These are phyloP conservation scores for Rehmannia glutinosa DNA, from an alignment of 257 asterid genomes.

Conservation along the genomic window DNA sequence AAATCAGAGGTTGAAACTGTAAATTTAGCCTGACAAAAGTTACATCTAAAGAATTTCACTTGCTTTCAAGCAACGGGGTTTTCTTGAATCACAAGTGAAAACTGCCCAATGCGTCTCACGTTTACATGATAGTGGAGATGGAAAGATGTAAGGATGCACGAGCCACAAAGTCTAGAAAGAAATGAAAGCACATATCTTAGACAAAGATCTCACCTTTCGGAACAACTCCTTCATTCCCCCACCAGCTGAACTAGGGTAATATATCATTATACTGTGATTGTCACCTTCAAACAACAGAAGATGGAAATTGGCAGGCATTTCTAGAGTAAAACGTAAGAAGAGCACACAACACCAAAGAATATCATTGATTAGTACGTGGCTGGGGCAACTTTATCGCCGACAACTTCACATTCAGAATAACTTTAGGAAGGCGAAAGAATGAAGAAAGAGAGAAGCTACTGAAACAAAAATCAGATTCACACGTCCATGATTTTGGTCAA, in stretches of 20 bases:
- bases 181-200: neutral
- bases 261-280: slow-evolving; percentile 91
- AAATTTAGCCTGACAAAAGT: neutral
- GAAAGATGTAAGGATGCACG: slow-evolving; percentile 4
- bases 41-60: neutral
- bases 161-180: neutral
- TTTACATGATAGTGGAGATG: neutral
- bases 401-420: slow-evolving; percentile 6
- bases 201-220: slow-evolving; percentile 62
- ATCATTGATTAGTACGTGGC: neutral
- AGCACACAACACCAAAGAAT: neutral
- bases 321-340: slow-evolving; percentile 5
- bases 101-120: neutral
- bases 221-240: slow-evolving; percentile 95
- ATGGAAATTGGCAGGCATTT: slow-evolving; percentile 22
- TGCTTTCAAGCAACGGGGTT: neutral
- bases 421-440: neutral
- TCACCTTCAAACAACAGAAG: slow-evolving; percentile 58
- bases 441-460: neutral
- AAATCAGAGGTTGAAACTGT: neutral
- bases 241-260: slow-evolving; percentile 95
- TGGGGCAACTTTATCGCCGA: neutral
- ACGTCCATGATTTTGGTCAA: neutral
- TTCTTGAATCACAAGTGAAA: neutral
- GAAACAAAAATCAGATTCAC: neutral